phyloP scores from a whole-genome alignment of 1,284 basidiomycete species.

The Trichosporon asahii region DNA sequence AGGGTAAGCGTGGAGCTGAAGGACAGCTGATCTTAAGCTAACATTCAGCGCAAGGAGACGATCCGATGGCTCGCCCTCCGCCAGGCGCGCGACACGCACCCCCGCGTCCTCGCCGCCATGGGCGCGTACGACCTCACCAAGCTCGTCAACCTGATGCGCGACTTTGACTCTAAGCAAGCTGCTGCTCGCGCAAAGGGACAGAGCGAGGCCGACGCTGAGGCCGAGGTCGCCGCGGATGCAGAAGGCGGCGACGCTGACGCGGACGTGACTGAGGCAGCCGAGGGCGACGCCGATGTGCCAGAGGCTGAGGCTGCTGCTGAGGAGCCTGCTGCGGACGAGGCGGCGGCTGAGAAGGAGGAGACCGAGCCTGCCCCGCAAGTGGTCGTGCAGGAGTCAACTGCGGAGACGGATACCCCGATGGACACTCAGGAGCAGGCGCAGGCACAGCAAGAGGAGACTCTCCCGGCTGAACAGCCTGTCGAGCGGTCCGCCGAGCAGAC shows the following conservation, averaged over 20 bases:
- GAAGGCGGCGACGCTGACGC: not conserved
- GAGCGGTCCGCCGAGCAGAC: no score
- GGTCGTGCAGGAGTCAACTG: not conserved
- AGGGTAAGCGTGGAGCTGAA: slow-evolving; percentile 27
- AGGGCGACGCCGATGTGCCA: slow-evolving; percentile 5
- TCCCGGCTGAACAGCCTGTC: not conserved
- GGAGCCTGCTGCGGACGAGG: not conserved
- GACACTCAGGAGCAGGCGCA: not conserved
- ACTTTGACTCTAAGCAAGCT: slow-evolving; percentile 24
- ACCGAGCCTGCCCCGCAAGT: not conserved
- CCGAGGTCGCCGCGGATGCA: slow-evolving; percentile 8
- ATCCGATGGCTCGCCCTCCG: slow-evolving; percentile 43
- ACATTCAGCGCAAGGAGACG: slow-evolving; percentile 28
- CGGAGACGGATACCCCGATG: not conserved
- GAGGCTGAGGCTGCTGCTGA: not conserved
- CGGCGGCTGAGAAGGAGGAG: not conserved
- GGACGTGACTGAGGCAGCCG: not conserved
- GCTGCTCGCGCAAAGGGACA: slow-evolving; percentile 18
- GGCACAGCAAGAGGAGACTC: not conserved
- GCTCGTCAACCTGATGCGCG: slow-evolving; percentile 27
- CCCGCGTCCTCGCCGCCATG: slow-evolving; percentile 31
- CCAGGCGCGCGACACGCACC: slow-evolving; percentile 32
- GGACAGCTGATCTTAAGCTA: not conserved
- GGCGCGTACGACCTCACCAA: slow-evolving; percentile 33
- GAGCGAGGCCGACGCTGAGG: slow-evolving; percentile 17